Percentiles rank a stretch among this genome's conserved stretches.
Evolutionary conservation across 768 basidiomycete species (phyloP).

Genomic region (Lentinula edodes): DNA sequence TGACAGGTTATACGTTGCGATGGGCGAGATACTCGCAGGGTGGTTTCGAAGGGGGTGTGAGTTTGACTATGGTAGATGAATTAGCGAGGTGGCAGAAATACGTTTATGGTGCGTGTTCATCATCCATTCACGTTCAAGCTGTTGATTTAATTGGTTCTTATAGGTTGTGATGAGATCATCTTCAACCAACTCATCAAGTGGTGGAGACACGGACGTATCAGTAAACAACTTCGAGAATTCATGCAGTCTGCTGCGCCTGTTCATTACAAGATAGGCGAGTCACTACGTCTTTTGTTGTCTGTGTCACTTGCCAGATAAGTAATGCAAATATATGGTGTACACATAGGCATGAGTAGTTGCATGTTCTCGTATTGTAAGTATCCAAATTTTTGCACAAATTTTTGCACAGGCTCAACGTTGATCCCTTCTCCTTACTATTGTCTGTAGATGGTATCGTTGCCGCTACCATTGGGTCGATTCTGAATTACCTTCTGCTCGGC

Average conservation of each 20-base stretch:
- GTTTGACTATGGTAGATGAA: conserved; percentile 82
- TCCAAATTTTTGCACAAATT: not conserved
- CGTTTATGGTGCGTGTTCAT: conserved; percentile 45
- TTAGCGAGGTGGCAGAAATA: conserved; percentile 87
- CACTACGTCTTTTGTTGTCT: conserved; percentile 38
- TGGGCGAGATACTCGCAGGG: conserved; percentile 85
- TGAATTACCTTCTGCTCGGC: conserved; percentile 76
- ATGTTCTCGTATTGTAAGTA: conserved; percentile 17
- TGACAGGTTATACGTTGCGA: conserved; percentile 66
- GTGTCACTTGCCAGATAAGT: not conserved
- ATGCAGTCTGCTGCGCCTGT: conserved; percentile 72
- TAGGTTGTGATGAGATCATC: conserved; percentile 68
- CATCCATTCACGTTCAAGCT: not conserved
- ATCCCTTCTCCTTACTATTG: conserved; percentile 45
- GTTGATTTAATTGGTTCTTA: conserved; percentile 6
- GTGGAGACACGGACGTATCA: conserved; percentile 77
- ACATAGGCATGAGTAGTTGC: conserved; percentile 26
- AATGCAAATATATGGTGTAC: not conserved
- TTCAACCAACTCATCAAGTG: conserved; percentile 80
- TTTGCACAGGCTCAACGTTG: not conserved
- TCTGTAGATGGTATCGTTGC: conserved; percentile 62
- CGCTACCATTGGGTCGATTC: conserved; percentile 54
- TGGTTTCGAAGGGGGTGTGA: conserved; percentile 88
- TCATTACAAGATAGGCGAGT: conserved; percentile 73
- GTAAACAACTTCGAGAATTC: conserved; percentile 64